Percentiles rank a stretch among this genome's conserved stretches.
Conservation (phyloP, 2,329 filamentous ascomycete species). For the Verruconis gallopava region DNA sequence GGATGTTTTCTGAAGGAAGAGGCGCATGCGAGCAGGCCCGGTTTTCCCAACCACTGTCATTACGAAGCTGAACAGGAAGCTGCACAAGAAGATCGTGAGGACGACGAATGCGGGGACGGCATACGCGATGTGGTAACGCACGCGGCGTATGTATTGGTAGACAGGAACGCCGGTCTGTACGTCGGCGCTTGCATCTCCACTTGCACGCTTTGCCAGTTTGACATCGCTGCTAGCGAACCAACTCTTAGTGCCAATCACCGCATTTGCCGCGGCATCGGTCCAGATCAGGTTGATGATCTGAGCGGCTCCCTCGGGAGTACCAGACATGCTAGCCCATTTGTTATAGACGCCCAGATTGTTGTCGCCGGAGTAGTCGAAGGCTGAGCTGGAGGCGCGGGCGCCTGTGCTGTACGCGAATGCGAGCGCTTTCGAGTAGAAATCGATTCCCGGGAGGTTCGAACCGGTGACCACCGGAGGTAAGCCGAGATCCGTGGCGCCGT, state of each 20-base stretch:
- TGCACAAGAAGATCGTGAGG: constrained; percentile 9
- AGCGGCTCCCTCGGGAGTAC: constrained; percentile 16
- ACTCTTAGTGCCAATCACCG: constrained; percentile 27
- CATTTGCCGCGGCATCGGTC: constrained; percentile 32
- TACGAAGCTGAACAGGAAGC: constrained; percentile 3
- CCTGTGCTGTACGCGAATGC: constrained; percentile 13
- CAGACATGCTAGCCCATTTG: constrained; percentile 28
- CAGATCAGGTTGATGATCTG: constrained; percentile 32
- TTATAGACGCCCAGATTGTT: constrained; percentile 29
- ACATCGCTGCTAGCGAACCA: constrained; percentile 1
- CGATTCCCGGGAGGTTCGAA: constrained; percentile 23
- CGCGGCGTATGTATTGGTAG: constrained; percentile 17
- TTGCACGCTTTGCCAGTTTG: constrained; percentile 11
- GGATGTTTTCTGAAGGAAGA: constrained; percentile 11
- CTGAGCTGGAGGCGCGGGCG: background rate
- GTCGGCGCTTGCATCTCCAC: constrained; percentile 9
- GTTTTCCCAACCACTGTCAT: constrained; percentile 9
- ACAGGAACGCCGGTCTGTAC: constrained; percentile 16
- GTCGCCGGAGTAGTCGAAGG: constrained; percentile 23
- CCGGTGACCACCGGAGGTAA: constrained; percentile 8
- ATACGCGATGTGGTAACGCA: constrained; percentile 23
- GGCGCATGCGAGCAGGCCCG: constrained; percentile 10
- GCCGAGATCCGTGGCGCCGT: background rate
- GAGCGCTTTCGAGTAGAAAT: constrained; percentile 21
- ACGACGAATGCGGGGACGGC: constrained; percentile 22